These are phyloP conservation scores for Aspergillus transmontanensis DNA, from an alignment of 2,329 filamentous ascomycete genomes.

Conservation along the genomic window DNA sequence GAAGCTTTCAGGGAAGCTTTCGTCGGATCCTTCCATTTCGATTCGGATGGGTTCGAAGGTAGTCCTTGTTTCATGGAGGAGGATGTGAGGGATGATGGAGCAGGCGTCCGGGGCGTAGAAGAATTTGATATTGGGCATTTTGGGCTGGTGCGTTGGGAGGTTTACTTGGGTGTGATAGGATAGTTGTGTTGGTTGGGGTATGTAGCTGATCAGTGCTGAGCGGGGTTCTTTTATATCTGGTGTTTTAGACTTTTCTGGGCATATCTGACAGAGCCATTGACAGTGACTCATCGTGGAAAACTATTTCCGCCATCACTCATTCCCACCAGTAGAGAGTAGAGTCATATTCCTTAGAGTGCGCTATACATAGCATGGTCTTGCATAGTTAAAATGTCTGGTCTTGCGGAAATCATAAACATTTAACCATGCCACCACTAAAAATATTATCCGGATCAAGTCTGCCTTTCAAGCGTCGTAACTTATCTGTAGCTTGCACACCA, in stretches of 20 bases:
- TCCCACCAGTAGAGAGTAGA: neutral
- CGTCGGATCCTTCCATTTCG: neutral
- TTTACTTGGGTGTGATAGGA: neutral
- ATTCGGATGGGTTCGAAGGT: conserved; percentile 23
- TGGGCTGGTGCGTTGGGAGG: neutral
- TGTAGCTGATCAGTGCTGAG: neutral
- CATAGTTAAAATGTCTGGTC: neutral
- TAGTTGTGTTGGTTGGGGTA: neutral
- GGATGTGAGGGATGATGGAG: conserved; percentile 35
- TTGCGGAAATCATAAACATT: neutral
- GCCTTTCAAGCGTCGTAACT: no score
- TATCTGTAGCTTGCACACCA: neutral
- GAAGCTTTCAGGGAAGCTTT: conserved; percentile 21
- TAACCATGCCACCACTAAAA: neutral
- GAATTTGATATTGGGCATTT: conserved; percentile 27
- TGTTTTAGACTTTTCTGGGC: neutral
- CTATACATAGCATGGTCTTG: neutral
- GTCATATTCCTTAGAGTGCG: neutral
- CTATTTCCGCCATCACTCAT: neutral
- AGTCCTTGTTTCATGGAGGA: conserved; percentile 28
- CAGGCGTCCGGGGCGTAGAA: conserved; percentile 33
- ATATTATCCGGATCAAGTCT: neutral
- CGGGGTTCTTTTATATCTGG: neutral
- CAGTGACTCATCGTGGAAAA: neutral
- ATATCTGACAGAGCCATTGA: neutral